phyloP scores from a whole-genome alignment of 139 green algal genomes.

The Coccomyxa sp. region DNA sequence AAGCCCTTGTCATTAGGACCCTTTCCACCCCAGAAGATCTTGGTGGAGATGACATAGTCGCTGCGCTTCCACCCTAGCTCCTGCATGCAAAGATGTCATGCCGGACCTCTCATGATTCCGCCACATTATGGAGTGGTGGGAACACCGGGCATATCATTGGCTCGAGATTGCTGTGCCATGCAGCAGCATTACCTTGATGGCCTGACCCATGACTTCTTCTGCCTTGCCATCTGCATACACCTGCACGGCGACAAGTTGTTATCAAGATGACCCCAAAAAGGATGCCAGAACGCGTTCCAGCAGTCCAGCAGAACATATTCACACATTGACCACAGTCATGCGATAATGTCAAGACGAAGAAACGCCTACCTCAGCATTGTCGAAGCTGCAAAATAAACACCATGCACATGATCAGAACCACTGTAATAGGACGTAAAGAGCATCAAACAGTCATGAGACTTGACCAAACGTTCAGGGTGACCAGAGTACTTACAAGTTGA shows the following conservation, averaged over 20 bases:
- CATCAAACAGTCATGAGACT: neutral
- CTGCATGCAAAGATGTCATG: neutral
- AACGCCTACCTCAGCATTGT: constrained; percentile 65
- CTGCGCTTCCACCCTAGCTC: constrained; percentile 60
- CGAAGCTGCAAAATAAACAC: constrained; percentile 51
- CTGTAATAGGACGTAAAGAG: neutral
- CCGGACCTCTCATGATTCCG: too few relatives aligned
- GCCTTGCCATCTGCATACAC: constrained; percentile 71
- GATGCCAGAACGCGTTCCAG: too few relatives aligned
- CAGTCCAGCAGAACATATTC: too few relatives aligned
- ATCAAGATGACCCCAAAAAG: too few relatives aligned
- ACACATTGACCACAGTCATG: too few relatives aligned
- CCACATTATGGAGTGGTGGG: too few relatives aligned
- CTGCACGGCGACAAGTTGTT: too few relatives aligned
- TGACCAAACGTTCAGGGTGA: neutral
- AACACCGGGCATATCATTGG: too few relatives aligned
- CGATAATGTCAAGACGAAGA: too few relatives aligned
- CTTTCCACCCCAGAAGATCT: constrained; percentile 72
- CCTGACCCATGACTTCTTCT: constrained; percentile 79
- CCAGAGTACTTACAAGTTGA: neutral
- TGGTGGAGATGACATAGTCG: constrained; percentile 75
- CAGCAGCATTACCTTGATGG: constrained; percentile 46
- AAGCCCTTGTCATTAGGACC: constrained; percentile 66
- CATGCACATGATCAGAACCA: neutral
- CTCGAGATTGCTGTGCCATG: neutral